These are phyloP conservation scores for Clonostachys solani DNA, from an alignment of 2,329 filamentous ascomycete species.

Conservation along the genomic window DNA sequence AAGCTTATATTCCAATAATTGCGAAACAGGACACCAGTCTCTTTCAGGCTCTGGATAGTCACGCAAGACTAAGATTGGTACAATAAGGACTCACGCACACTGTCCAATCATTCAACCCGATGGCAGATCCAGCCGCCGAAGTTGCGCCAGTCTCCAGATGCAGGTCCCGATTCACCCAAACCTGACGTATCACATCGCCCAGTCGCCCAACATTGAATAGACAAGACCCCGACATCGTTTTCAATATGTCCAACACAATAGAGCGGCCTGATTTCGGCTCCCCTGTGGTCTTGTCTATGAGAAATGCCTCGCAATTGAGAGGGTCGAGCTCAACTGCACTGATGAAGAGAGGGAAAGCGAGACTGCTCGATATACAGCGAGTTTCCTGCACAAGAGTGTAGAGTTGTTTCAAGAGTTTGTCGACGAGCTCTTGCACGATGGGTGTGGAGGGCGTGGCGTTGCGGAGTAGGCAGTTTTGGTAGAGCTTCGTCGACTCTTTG, in stretches of 20 bases:
- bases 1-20: too few relatives aligned
- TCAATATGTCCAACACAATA: conserved; percentile 27
- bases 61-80: conserved; percentile 15
- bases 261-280: conserved; percentile 9
- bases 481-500: conserved; percentile 34
- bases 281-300: conserved; percentile 11
- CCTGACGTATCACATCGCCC: conserved; percentile 37
- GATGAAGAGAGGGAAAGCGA: conserved; percentile 37
- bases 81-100: conserved; percentile 17
- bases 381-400: conserved; percentile 23
- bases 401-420: conserved; percentile 24
- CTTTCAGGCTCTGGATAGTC: background rate
- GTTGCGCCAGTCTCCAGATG: conserved; percentile 2
- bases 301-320: conserved; percentile 25
- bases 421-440: conserved; percentile 13
- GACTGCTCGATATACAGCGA: conserved; percentile 16
- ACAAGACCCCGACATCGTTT: conserved; percentile 30
- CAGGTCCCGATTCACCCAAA: conserved; percentile 38
- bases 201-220: conserved; percentile 36
- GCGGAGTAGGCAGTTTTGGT: conserved; percentile 37
- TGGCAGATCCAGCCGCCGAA: background rate
- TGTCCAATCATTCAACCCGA: conserved; percentile 14
- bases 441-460: conserved; percentile 32
- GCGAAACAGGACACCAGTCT: too few relatives aligned
- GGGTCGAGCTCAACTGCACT: conserved; percentile 32